phyloP scores from a whole-genome alignment of 163 green algal genomes.

The Scenedesmus sp. region DNA sequence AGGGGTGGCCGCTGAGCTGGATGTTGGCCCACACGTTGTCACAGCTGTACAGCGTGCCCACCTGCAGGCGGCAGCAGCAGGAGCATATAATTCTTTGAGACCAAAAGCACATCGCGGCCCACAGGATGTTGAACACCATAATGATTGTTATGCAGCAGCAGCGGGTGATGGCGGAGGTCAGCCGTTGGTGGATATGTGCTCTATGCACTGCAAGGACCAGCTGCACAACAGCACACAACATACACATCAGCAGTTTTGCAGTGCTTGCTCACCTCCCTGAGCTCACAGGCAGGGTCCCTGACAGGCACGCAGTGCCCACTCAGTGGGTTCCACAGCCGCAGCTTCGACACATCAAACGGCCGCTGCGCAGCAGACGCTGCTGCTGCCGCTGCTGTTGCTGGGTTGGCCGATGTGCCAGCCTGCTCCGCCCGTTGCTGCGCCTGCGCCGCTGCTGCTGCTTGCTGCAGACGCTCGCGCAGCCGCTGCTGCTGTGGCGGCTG shows the following conservation, averaged over 20 bases:
- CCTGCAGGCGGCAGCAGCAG: slow-evolving; percentile 49
- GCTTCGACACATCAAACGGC: slow-evolving; percentile 48
- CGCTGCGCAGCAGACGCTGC: background rate
- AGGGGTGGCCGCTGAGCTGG: slow-evolving; percentile 62
- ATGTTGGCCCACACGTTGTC: slow-evolving; percentile 78
- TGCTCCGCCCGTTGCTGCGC: background rate
- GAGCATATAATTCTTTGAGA: background rate
- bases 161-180: too few relatives aligned
- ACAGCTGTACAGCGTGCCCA: slow-evolving; percentile 66
- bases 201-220: background rate
- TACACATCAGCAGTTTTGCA: background rate
- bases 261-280: slow-evolving; percentile 62
- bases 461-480: slow-evolving; percentile 11
- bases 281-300: slow-evolving; percentile 65
- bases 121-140: too few relatives aligned
- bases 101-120: too few relatives aligned
- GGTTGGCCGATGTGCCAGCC: background rate
- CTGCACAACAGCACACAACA: background rate
- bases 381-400: slow-evolving; percentile 21
- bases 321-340: slow-evolving; percentile 75
- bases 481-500: slow-evolving; percentile 19
- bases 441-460: slow-evolving; percentile 15
- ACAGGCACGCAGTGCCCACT: slow-evolving; percentile 55
- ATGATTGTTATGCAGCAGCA: too few relatives aligned
- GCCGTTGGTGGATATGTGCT: too few relatives aligned